phyloP scores from a whole-genome alignment of 768 basidiomycete genomes.

The Lactifluus rugatus region DNA sequence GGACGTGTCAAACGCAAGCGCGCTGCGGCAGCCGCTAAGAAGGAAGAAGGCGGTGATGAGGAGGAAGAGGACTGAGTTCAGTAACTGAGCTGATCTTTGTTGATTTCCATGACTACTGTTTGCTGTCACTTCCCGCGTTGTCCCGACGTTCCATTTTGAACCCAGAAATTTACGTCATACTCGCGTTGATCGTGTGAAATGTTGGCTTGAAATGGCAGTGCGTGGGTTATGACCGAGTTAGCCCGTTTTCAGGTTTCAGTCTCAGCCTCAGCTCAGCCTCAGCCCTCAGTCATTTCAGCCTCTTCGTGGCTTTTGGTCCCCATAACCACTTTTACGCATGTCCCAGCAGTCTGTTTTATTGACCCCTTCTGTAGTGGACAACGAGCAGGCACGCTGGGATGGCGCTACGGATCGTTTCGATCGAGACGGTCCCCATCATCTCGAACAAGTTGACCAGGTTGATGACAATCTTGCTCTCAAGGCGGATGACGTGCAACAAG shows the following conservation, averaged over 20 bases:
- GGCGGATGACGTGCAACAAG: conserved; percentile 11
- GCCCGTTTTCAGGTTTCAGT: neutral
- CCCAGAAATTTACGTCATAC: neutral
- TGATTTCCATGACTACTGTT: neutral
- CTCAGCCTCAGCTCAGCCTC: neutral
- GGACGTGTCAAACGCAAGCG: conserved; percentile 99
- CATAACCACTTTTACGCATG: neutral
- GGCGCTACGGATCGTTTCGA: conserved; percentile 3
- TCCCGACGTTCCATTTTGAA: neutral
- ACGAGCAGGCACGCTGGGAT: conserved; percentile 28
- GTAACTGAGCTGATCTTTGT: neutral
- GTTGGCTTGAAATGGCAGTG: neutral
- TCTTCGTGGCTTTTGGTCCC: neutral
- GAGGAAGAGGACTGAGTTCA: conserved; percentile 72
- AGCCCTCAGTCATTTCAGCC: neutral
- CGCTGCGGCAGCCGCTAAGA: conserved; percentile 84
- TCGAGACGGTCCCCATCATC: neutral
- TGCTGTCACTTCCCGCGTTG: neutral
- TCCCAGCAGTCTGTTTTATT: conserved; percentile 15
- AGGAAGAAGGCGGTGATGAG: conserved; percentile 80
- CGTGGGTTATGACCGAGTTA: neutral
- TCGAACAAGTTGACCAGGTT: conserved; percentile 7
- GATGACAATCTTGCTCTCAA: conserved; percentile 22
- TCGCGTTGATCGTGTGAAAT: conserved; percentile 3
- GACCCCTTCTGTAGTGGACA: conserved; percentile 28